Evolutionary conservation across 352 stramenopile species (phyloP), one percentile per base, ranked within the genome.

Genomic region (Phytophthora chlamydospora): DNA sequence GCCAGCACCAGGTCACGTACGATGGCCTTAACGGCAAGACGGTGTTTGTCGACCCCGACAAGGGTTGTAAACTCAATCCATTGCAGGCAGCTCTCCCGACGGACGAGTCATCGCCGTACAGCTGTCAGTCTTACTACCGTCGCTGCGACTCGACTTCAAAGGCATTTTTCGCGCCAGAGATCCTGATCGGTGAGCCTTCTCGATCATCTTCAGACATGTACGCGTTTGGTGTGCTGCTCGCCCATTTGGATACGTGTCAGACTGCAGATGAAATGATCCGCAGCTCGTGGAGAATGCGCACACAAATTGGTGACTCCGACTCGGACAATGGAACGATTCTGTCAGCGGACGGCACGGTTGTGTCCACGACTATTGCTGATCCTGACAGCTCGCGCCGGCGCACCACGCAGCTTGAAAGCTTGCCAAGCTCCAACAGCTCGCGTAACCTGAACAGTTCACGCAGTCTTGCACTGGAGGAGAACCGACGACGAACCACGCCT

Each of bases 61-160:
- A 91, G 45, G 83, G 85, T 29, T 93, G 83, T 74, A 93, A 93
- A 56, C 71, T 91, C 29, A 92, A 88, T 52, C 88, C 83, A 14
- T 58, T 95, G 45, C 78, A 88, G 35, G 83, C 83, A n/a, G 80
- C 77, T 29, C 54, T 90, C 0, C 68, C 83, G 3, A 74, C 75
- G 8, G 69, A 80, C 8, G 66, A 58, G 40, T 67, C 62, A 43
- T 69, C 65, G 17, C 61, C 66, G 10, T 75, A 64, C 46, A 70
- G 51, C 33, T 67, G 52, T 29, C 66, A 66, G 32, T 68, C 70
- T 5, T 76, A 69, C 33, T 62, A 73, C 16, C 60, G 43, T 21
- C 42, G 55, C 19, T 67, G 41, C 33, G 71, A 83, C 17, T 76
- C 65, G 9, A 67, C 64, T 10, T 59, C 34, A 31, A 78, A 72